These are phyloP conservation scores for Penicillium chermesinum DNA, from an alignment of 495 filamentous ascomycete genomes.

Conservation along the genomic window DNA sequence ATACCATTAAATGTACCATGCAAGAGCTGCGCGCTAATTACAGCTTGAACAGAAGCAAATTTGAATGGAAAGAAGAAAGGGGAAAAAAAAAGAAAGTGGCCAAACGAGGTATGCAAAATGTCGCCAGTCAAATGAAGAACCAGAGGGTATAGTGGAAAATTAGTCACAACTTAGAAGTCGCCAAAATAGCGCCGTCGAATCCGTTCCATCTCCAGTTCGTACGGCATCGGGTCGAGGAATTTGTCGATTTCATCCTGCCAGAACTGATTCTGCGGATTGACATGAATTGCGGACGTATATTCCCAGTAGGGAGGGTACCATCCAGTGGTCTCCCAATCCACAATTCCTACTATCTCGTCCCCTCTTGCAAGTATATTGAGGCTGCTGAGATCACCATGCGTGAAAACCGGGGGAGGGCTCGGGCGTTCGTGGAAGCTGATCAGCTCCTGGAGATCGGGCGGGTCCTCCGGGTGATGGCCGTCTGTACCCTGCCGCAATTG, in stretches of 20 bases:
- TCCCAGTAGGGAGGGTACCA: slow-evolving; percentile 52
- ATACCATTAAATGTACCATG: not conserved
- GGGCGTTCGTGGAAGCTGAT: slow-evolving; percentile 27
- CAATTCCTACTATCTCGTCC: slow-evolving; percentile 41
- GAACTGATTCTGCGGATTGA: slow-evolving; percentile 43
- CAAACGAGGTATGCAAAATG: not conserved
- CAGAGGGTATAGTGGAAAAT: not conserved
- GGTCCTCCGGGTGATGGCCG: slow-evolving; percentile 22
- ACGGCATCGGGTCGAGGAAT: slow-evolving; percentile 40
- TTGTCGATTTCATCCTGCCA: slow-evolving; percentile 47
- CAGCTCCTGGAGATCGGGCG: slow-evolving; percentile 32
- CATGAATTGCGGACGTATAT: slow-evolving; percentile 44
- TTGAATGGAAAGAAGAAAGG: not conserved
- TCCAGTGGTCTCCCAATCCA: slow-evolving; percentile 50
- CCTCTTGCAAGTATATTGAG: slow-evolving; percentile 37
- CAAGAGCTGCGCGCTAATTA: not conserved
- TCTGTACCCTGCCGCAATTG: slow-evolving; percentile 37
- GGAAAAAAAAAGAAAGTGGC: too few species aligned
- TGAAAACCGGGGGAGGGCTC: slow-evolving; percentile 31
- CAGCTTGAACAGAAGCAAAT: not conserved
- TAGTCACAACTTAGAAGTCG: slow-evolving; percentile 23
- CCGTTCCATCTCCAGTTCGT: slow-evolving; percentile 45
- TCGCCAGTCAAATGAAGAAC: not conserved
- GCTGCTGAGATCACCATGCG: slow-evolving; percentile 41
- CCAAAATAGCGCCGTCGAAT: slow-evolving; percentile 39